Evolutionary conservation across 1,284 basidiomycete species (phyloP).

Genomic region (Rhodotorula sp.): DNA sequence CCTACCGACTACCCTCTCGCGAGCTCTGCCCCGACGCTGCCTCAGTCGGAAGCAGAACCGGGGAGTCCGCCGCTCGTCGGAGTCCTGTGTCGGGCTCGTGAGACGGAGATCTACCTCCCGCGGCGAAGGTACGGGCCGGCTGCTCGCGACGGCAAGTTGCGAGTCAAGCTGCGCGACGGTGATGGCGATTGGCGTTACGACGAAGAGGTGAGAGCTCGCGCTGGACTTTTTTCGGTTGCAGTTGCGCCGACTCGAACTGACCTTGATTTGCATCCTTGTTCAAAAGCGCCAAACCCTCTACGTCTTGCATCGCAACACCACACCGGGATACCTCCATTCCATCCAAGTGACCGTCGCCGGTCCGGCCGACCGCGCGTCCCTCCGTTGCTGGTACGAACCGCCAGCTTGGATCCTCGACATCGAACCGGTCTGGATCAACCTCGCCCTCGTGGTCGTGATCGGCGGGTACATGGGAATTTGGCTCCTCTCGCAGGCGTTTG

Average conservation of each 20-base stretch:
- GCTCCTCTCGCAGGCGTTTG: background rate
- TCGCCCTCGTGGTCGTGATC: slow-evolving; percentile 6
- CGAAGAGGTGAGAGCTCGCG: slow-evolving; percentile 28
- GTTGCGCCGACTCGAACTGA: background rate
- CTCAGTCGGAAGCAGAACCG: background rate
- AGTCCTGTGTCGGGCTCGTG: slow-evolving; percentile 17
- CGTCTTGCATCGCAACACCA: slow-evolving; percentile 28
- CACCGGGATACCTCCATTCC: slow-evolving; percentile 36
- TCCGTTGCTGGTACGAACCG: slow-evolving; percentile 23
- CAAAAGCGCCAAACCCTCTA: slow-evolving; percentile 39
- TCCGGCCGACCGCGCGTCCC: slow-evolving; percentile 14
- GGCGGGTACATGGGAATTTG: slow-evolving; percentile 10
- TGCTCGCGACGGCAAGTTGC: slow-evolving; percentile 10
- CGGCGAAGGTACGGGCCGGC: slow-evolving; percentile 29
- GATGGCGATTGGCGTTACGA: slow-evolving; percentile 41
- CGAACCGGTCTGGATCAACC: slow-evolving; percentile 19
- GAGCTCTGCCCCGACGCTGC: background rate
- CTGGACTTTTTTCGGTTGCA: background rate
- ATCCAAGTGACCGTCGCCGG: slow-evolving; percentile 19
- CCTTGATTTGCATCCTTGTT: no score
- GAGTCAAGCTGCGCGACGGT: slow-evolving; percentile 18
- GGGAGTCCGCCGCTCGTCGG: slow-evolving; percentile 22
- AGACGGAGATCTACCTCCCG: slow-evolving; percentile 46
- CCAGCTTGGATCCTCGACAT: slow-evolving; percentile 9
- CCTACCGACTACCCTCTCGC: slow-evolving; percentile 3